Base-by-base conservation (phyloP, 345 rosid genomes). In the Populus davidiana region DNA sequence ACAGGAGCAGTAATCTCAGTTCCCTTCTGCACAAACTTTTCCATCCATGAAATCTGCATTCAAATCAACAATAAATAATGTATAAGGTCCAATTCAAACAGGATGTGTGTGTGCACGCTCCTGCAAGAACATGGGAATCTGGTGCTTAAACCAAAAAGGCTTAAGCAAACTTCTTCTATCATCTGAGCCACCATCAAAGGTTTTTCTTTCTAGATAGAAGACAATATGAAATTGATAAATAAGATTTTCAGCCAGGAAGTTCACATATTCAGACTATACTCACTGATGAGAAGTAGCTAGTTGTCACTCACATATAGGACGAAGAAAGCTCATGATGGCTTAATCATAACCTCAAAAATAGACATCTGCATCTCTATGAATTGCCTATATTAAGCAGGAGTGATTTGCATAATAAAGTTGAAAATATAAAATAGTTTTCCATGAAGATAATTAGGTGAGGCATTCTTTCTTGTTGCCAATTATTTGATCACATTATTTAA, bases 1-100 rank as follows among this genome's bases (percentile, higher is more conserved):
- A 96, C 97, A 79, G 99, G 99, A 69, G 99, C 99, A 66, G 90
- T 92, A 80, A 96, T 96, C 89, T 93, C 95, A 84, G 92, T 96
- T 78, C 98, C 99, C 85, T 88, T 93, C 79, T 84, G 83, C 75
- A 96, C 93, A 86, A 96, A 96, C 81, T 96, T 96, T 76, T 96
- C 95, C 98, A 96, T 93, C 99, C 99, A 96, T 2, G 99, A 96
- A 76, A 96, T 96, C 99, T 96, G 87, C 84, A 84, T 35, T 74
- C 50, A 11, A 74, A 72, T 38, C 72, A 74, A 85, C 4, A 63
- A 36, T 50, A 35, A 80, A 65, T 49, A 50, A 75, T 54, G 64
- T 27, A 75, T 49, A 39, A 67, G 61, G 39, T 43, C 54, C 52
- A 72, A 54, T 50, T 33, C 49, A 54, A 66, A 66, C 36, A 27